Conservation (phyloP, 768 basidiomycete species). For the Lactarius hatsudake region DNA sequence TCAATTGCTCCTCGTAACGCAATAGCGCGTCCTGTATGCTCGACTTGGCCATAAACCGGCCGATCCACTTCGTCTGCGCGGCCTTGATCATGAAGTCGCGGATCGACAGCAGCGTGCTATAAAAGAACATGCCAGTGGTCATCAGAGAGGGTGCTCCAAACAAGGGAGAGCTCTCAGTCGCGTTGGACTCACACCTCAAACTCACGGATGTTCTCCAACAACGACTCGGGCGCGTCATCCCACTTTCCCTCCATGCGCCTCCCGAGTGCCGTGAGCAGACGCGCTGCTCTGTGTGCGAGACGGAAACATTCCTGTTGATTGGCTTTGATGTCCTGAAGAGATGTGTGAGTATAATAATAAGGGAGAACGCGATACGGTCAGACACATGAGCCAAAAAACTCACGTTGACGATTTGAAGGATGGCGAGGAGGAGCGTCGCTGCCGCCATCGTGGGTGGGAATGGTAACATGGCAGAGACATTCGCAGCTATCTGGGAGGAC, state of each 20-base stretch:
- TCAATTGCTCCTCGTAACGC: conserved; percentile 20
- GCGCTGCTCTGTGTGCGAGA: conserved; percentile 25
- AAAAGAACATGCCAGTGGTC: background rate
- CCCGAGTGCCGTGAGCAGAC: conserved; percentile 23
- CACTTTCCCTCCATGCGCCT: conserved; percentile 30
- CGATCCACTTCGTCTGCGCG: conserved; percentile 26
- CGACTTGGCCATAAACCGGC: conserved; percentile 23
- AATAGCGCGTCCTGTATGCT: conserved; percentile 22
- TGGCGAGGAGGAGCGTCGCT: conserved; percentile 22
- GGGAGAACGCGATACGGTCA: background rate
- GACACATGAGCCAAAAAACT: background rate
- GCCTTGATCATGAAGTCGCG: conserved; percentile 28
- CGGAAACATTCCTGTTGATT: conserved; percentile 27
- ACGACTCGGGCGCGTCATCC: conserved; percentile 27
- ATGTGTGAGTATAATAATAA: background rate
- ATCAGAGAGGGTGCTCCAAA: background rate
- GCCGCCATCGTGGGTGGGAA: conserved; percentile 24
- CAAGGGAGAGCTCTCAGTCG: background rate
- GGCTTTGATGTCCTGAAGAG: conserved; percentile 23
- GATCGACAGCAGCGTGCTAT: conserved; percentile 26
- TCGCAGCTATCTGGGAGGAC: conserved; percentile 17
- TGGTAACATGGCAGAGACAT: conserved; percentile 17
- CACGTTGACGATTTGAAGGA: conserved; percentile 24
- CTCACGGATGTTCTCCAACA: conserved; percentile 28
- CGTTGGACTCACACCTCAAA: conserved; percentile 26